Conservation (phyloP, 495 filamentous ascomycete genomes). For the Lasiosphaeria ovina region DNA sequence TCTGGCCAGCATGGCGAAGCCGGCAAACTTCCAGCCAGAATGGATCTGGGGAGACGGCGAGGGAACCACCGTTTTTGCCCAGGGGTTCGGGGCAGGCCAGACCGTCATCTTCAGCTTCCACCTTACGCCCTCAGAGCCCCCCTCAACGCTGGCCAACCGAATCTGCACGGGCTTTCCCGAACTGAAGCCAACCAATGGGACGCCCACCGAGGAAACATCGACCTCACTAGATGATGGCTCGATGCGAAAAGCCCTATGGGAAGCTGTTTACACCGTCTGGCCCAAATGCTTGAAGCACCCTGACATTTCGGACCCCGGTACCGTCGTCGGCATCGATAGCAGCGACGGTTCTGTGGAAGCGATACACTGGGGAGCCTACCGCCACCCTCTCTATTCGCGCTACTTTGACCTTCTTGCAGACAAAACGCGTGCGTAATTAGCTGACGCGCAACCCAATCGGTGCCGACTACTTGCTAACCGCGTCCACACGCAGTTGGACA, state of each 20-base stretch:
- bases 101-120: neutral
- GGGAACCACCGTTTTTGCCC: neutral
- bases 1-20: neutral
- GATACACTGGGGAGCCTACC: neutral
- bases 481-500: neutral
- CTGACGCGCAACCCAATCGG: neutral
- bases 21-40: neutral
- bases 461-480: neutral
- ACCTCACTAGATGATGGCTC: neutral
- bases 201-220: too few relatives aligned
- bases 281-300: neutral
- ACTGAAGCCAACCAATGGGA: neutral
- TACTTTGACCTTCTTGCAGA: neutral
- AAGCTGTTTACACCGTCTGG: neutral
- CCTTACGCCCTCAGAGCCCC: neutral
- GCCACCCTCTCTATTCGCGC: neutral
- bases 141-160: neutral
- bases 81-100: neutral
- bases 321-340: neutral
- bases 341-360: neutral
- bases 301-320: neutral
- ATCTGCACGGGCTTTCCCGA: neutral
- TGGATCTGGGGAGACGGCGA: neutral
- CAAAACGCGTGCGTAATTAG: neutral
- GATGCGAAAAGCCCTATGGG: neutral